These are phyloP conservation scores for Candida golubevii DNA, from an alignment of 805 yeast genomes.

Conservation along the genomic window DNA sequence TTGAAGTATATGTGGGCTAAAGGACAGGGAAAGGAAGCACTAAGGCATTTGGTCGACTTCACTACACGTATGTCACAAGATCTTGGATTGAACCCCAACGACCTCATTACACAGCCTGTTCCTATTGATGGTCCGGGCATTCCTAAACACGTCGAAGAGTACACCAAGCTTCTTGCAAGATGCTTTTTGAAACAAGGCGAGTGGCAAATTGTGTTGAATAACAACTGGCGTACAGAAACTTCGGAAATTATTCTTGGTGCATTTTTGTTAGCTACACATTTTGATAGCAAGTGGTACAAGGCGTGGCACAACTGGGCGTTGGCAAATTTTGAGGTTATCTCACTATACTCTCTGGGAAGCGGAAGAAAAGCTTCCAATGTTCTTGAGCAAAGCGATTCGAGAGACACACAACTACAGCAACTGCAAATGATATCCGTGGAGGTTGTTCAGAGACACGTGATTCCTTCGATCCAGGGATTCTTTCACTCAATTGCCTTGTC, in stretches of 20 bases:
- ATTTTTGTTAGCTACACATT: constrained; percentile 88
- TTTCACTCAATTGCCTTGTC: constrained; percentile 92
- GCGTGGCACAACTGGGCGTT: constrained; percentile 99
- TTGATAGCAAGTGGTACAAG: constrained; percentile 90
- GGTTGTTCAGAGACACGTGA: constrained; percentile 78
- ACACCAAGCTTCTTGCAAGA: constrained; percentile 81
- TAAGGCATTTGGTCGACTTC: constrained; percentile 80
- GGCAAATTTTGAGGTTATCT: constrained; percentile 93
- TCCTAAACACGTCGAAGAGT: constrained; percentile 72
- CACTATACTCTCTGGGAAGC: constrained; percentile 43
- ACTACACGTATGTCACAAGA: constrained; percentile 88
- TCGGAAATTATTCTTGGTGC: constrained; percentile 88
- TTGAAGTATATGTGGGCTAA: constrained; percentile 96
- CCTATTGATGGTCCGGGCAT: constrained; percentile 71
- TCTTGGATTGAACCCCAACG: constrained; percentile 80
- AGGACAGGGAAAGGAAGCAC: constrained; percentile 82
- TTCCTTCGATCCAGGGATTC: constrained; percentile 94
- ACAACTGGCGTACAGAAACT: constrained; percentile 71
- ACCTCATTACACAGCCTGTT: constrained; percentile 78
- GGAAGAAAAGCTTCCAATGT: constrained; percentile 14
- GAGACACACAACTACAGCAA: constrained; percentile 12
- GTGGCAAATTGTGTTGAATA: constrained; percentile 86
- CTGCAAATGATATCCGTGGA: constrained; percentile 37
- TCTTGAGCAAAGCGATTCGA: constrained; percentile 26
- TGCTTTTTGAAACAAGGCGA: constrained; percentile 98